These are phyloP conservation scores for Pythium periplocum DNA, from an alignment of 352 stramenopile genomes.

Conservation along the genomic window DNA sequence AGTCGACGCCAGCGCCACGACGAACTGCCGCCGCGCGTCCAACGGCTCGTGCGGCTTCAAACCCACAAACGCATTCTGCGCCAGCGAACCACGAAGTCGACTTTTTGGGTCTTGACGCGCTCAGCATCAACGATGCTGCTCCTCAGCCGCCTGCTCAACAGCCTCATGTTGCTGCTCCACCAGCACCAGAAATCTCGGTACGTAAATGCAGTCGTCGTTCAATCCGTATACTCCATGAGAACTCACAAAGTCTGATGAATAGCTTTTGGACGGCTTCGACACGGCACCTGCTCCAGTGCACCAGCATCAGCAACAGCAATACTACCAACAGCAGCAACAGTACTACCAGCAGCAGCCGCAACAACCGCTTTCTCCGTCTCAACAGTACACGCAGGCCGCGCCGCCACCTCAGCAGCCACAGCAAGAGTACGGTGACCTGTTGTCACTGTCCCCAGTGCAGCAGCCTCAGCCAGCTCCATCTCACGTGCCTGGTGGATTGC, in stretches of 20 bases:
- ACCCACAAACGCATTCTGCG: constrained; percentile 10
- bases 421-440: constrained; percentile 26
- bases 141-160: too few species aligned
- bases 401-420: constrained; percentile 26
- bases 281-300: not conserved
- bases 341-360: constrained; percentile 6
- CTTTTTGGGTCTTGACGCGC: constrained; percentile 63
- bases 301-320: constrained; percentile 2
- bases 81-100: constrained; percentile 54
- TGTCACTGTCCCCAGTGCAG: constrained; percentile 17
- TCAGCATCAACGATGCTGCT: constrained; percentile 33
- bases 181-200: constrained; percentile 56
- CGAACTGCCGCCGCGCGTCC: constrained; percentile 8
- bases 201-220: constrained; percentile 1
- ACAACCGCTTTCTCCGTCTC: constrained; percentile 11
- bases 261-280: constrained; percentile 20
- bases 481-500: constrained; percentile 9
- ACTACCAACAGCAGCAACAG: constrained; percentile 12
- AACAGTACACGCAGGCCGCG: constrained; percentile 19
- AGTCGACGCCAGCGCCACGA: constrained; percentile 25
- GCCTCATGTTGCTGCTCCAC: not conserved
- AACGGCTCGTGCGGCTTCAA: constrained; percentile 3
- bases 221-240: too few species aligned
- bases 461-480: constrained; percentile 26
- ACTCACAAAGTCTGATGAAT: not conserved